Conservation (phyloP, 1,284 basidiomycete genomes). For the Cutaneotrichosporon sp. region DNA sequence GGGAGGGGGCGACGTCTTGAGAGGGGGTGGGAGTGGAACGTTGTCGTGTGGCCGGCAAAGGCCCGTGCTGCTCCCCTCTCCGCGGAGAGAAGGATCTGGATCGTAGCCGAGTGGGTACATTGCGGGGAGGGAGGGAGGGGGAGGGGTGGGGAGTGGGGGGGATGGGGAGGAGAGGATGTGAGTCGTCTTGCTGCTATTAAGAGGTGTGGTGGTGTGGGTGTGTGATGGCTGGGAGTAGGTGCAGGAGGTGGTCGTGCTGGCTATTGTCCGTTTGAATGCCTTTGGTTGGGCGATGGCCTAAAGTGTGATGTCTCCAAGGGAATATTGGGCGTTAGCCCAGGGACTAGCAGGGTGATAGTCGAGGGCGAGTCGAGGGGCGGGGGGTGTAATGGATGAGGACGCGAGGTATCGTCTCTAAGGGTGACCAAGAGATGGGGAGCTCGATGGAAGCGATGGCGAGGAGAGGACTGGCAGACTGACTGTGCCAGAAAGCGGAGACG, state of each 20-base stretch:
- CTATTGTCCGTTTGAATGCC: not conserved
- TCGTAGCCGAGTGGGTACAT: conserved; percentile 22
- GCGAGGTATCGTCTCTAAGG: not conserved
- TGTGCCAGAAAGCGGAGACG: not conserved
- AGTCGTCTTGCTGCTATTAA: not conserved
- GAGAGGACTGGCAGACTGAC: not conserved
- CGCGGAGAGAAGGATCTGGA: conserved; percentile 20
- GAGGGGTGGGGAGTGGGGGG: not conserved
- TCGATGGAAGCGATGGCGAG: not conserved
- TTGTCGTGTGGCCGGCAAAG: conserved; percentile 4
- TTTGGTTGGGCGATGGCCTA: not conserved
- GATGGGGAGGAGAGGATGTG: not conserved
- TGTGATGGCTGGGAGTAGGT: not conserved
- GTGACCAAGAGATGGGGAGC: not conserved
- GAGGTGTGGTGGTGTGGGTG: no score
- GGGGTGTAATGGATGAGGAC: not conserved
- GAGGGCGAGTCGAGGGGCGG: not conserved
- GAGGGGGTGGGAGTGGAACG: not conserved
- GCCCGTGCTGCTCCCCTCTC: conserved; percentile 26
- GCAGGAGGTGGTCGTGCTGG: not conserved
- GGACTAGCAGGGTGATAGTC: not conserved
- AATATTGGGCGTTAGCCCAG: not conserved
- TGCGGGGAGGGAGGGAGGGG: not conserved
- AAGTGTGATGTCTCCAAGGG: not conserved
- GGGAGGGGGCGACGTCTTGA: not conserved